Percentiles rank a stretch among this genome's conserved stretches.
Conservation (phyloP, 352 stramenopile species). For the Paralagenidium karlingii region DNA sequence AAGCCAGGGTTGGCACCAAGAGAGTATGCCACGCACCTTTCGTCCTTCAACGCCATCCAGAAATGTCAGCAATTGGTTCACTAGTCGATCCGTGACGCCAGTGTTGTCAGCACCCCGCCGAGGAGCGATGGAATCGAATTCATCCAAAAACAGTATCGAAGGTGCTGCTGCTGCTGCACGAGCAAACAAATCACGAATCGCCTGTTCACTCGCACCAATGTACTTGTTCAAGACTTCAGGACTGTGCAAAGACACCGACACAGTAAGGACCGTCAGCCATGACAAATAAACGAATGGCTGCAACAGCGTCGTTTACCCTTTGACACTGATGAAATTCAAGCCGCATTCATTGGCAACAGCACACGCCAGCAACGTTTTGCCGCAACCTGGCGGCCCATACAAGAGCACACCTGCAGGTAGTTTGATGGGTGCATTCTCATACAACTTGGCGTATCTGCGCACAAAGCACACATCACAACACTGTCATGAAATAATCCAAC, state of each 20-base stretch:
- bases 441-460: conserved; percentile 63
- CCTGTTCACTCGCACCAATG: conserved; percentile 83
- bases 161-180: conserved; percentile 60
- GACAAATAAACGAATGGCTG: no score
- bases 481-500: background rate
- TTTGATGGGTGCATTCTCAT: conserved; percentile 73
- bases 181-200: conserved; percentile 79
- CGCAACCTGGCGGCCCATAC: conserved; percentile 85
- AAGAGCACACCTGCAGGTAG: conserved; percentile 78
- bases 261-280: no score
- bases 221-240: conserved; percentile 87
- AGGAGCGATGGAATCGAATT: conserved; percentile 95
- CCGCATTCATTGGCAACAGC: conserved; percentile 79
- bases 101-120: conserved; percentile 88
- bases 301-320: conserved; percentile 28
- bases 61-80: conserved; percentile 98
- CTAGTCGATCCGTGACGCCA: conserved; percentile 93
- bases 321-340: conserved; percentile 87
- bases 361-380: conserved; percentile 81
- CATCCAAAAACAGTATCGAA: conserved; percentile 74
- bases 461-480: background rate
- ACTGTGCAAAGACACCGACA: background rate
- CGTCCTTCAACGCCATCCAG: conserved; percentile 92
- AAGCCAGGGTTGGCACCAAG: background rate
- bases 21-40: conserved; percentile 23